A percentile compares a stretch with the other conserved stretches of the same genome.
Evolutionary conservation across 257 asterid species (phyloP).

Genomic region (Fraxinus anomala): DNA sequence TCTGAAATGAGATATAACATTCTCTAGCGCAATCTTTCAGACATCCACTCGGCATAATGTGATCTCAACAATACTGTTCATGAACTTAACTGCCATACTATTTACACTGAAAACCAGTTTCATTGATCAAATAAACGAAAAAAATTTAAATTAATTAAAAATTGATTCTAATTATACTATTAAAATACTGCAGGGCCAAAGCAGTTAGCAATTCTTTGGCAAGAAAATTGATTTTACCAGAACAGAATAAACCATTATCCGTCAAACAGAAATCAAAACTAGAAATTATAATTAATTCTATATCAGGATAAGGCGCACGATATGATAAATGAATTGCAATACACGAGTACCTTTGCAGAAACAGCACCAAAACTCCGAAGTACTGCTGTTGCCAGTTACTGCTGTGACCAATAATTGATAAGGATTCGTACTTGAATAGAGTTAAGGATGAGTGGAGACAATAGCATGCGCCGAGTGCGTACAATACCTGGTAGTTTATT

Average conservation of each 20-base stretch:
- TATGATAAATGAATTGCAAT: not conserved
- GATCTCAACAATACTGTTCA: too few relatives aligned
- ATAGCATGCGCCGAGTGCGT: slow-evolving; percentile 7
- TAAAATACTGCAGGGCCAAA: too few relatives aligned
- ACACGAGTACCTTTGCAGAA: not conserved
- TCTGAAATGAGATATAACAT: too few relatives aligned
- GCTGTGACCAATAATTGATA: not conserved
- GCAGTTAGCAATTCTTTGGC: too few relatives aligned
- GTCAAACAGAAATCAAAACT: not conserved
- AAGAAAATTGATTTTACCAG: not conserved
- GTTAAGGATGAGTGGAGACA: slow-evolving; percentile 1
- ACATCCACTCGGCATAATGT: not conserved
- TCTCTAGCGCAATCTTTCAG: too few relatives aligned
- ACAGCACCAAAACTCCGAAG: not conserved
- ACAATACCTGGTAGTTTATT: not conserved
- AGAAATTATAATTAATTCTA: not conserved
- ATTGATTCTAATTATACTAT: too few relatives aligned
- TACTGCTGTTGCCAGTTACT: not conserved
- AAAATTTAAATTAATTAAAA: too few relatives aligned
- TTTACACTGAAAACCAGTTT: too few relatives aligned
- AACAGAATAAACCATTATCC: not conserved
- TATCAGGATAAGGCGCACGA: not conserved
- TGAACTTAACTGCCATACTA: too few relatives aligned
- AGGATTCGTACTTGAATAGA: slow-evolving; percentile 7
- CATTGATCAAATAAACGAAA: too few relatives aligned